Conservation (phyloP, 1,284 basidiomycete species). For the Moesziomyces parantarcticus region DNA sequence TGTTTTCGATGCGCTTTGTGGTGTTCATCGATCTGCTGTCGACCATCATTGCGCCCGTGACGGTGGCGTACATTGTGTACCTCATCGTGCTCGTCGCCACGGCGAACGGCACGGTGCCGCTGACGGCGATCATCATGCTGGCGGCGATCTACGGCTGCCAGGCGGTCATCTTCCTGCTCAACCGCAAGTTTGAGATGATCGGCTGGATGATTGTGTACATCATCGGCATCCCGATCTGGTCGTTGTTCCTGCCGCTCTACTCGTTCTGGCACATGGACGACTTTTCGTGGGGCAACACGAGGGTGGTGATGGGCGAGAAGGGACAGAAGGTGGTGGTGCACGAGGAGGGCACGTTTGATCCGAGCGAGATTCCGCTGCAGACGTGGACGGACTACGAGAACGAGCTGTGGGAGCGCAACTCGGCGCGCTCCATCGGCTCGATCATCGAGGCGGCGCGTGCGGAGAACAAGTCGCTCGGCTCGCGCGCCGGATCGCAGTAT, state of each 20-base stretch:
- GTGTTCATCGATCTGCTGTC: conserved; percentile 88
- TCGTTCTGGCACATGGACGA: conserved; percentile 99
- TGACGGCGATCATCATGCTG: conserved; percentile 86
- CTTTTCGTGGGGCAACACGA: conserved; percentile 92
- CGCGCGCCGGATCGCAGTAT: conserved; percentile 54
- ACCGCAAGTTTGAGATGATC: conserved; percentile 67
- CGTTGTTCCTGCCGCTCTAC: conserved; percentile 91
- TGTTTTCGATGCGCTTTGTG: conserved; percentile 94
- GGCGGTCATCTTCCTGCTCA: conserved; percentile 67
- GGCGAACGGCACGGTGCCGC: conserved; percentile 53
- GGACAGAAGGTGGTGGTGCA: conserved; percentile 87
- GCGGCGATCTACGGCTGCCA: conserved; percentile 85
- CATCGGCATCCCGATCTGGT: conserved; percentile 88
- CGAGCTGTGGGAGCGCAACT: conserved; percentile 58
- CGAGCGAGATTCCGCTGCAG: conserved; percentile 94
- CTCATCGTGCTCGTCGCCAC: conserved; percentile 61
- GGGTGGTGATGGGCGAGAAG: conserved; percentile 90
- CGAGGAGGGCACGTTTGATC: conserved; percentile 94
- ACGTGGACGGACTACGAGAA: conserved; percentile 85
- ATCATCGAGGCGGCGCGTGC: conserved; percentile 55
- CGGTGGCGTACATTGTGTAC: conserved; percentile 79
- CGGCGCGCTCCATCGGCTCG: conserved; percentile 52
- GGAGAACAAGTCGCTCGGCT: conserved; percentile 52
- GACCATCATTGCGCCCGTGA: conserved; percentile 88
- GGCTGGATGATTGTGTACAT: conserved; percentile 64